Conservation (phyloP, 2,329 filamentous ascomycete species). For the Xylariaceae sp. region DNA sequence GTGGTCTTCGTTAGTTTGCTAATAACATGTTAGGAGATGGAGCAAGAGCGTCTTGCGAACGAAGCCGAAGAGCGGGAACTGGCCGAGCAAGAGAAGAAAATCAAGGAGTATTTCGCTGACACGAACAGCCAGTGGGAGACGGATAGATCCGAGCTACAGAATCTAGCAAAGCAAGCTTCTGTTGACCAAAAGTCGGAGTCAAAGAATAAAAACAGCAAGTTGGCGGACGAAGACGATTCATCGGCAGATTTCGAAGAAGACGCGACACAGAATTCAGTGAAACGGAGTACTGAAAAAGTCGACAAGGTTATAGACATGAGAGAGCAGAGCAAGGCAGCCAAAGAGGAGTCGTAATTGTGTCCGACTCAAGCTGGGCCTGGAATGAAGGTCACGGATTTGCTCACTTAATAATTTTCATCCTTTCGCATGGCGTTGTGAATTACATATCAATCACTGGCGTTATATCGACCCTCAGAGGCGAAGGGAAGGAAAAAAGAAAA, state of each 20-base stretch:
- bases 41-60: conserved; percentile 71
- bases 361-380: neutral
- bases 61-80: conserved; percentile 76
- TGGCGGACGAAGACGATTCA: conserved; percentile 11
- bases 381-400: neutral
- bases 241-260: conserved; percentile 19
- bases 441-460: conserved; percentile 8
- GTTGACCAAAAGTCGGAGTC: conserved; percentile 10
- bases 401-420: conserved; percentile 9
- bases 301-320: conserved; percentile 18
- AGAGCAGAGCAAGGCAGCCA: conserved; percentile 23
- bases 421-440: conserved; percentile 5
- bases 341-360: conserved; percentile 22
- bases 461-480: conserved; percentile 13
- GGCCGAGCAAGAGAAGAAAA: conserved; percentile 66
- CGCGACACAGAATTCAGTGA: conserved; percentile 15
- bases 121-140: conserved; percentile 79
- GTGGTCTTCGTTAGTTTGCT: conserved; percentile 3
- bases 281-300: conserved; percentile 16
- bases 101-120: conserved; percentile 76
- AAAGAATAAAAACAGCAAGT: conserved; percentile 16
- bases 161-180: conserved; percentile 54
- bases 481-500: conserved; percentile 13
- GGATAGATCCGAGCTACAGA: conserved; percentile 74
- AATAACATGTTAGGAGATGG: conserved; percentile 67